Evolutionary conservation across 495 filamentous ascomycete species (phyloP).

Genomic region (Neurospora sp.): DNA sequence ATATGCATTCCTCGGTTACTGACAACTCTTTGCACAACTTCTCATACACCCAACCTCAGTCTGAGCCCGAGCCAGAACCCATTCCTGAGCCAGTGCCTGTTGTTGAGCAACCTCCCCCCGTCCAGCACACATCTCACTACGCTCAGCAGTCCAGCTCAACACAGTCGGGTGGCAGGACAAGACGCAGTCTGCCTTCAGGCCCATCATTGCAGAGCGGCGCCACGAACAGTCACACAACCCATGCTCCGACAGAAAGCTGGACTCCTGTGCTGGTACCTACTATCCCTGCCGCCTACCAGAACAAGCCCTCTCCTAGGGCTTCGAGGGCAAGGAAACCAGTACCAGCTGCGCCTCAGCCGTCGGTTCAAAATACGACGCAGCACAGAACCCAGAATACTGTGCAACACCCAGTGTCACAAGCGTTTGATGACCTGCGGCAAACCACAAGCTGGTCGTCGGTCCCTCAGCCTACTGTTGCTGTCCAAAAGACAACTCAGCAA

Average conservation of each 20-base stretch:
- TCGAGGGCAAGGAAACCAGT: constrained; percentile 7
- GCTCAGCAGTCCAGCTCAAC: background rate
- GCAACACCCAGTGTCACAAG: constrained; percentile 1
- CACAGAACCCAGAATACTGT: background rate
- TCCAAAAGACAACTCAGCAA: constrained; percentile 1
- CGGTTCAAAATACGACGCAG: background rate
- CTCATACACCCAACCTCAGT: background rate
- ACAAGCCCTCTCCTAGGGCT: constrained; percentile 11
- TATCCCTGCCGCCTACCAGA: background rate
- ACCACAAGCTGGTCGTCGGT: constrained; percentile 10
- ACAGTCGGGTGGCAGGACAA: background rate
- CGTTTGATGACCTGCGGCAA: constrained; percentile 16
- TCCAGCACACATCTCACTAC: background rate
- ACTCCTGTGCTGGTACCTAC: constrained; percentile 6
- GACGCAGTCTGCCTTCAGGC: constrained; percentile 2
- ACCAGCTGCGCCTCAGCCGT: background rate
- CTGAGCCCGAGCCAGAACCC: background rate
- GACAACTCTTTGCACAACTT: constrained; percentile 6
- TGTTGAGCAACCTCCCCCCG: background rate
- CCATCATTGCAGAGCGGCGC: background rate
- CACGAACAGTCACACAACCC: background rate
- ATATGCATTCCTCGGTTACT: constrained; percentile 2
- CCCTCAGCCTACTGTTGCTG: constrained; percentile 4
- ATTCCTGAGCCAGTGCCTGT: background rate
- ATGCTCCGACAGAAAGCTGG: constrained; percentile 6